A percentile compares a stretch with the other conserved stretches of the same genome.
phyloP scores from a whole-genome alignment of 805 yeast genomes.

The Isabelozyma pseudorhagii region DNA sequence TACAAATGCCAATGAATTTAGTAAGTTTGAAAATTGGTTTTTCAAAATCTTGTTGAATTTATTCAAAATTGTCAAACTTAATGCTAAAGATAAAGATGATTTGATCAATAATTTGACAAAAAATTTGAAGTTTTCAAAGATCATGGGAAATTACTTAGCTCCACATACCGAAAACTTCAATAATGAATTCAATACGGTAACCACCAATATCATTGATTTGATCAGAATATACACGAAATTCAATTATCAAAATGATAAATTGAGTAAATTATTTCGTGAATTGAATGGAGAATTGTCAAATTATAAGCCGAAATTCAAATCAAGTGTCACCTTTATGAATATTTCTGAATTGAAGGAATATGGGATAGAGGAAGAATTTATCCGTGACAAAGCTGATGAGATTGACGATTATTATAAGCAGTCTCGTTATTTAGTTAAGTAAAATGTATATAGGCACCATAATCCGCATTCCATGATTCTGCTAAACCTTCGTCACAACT shows the following conservation, averaged over 20 bases:
- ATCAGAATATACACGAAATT: conserved; percentile 6
- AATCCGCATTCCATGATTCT: not conserved
- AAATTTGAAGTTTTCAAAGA: conserved; percentile 26
- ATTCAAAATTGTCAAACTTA: conserved; percentile 21
- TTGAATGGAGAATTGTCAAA: not conserved
- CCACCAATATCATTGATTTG: conserved; percentile 12
- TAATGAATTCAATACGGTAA: conserved; percentile 15
- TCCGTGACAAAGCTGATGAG: not conserved
- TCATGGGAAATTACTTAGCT: conserved; percentile 12
- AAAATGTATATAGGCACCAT: not conserved
- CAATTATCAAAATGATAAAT: not conserved
- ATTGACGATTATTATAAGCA: not conserved
- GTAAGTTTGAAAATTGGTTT: conserved; percentile 23
- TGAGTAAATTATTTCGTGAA: not conserved
- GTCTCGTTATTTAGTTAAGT: not conserved
- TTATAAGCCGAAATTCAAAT: not conserved
- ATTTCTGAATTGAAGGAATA: not conserved
- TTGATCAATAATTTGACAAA: conserved; percentile 25
- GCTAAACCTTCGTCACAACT: not conserved
- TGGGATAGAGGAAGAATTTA: not conserved
- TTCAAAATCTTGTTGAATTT: conserved; percentile 24
- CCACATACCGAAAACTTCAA: conserved; percentile 4
- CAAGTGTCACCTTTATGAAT: not conserved
- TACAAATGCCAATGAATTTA: conserved; percentile 6
- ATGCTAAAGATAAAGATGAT: conserved; percentile 19